These are phyloP conservation scores for Sclerotinia subarctica DNA, from an alignment of 2,329 filamentous ascomycete species.

Conservation along the genomic window DNA sequence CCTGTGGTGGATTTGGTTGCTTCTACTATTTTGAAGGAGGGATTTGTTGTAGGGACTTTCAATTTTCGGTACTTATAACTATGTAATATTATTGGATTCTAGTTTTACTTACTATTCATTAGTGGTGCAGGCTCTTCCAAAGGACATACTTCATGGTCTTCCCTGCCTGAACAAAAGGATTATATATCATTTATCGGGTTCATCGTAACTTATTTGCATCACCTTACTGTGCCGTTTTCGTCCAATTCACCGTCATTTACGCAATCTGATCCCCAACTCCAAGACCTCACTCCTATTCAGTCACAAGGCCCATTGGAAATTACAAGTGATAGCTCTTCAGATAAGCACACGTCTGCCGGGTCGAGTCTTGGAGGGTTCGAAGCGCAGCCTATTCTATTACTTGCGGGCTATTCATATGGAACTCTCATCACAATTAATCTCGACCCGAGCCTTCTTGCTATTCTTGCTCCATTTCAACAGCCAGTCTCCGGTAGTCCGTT, in stretches of 20 bases:
- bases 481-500: conserved; percentile 56
- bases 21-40: conserved; percentile 56
- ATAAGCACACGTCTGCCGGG: neutral
- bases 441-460: conserved; percentile 48
- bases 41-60: conserved; percentile 80
- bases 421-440: conserved; percentile 75
- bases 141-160: conserved; percentile 84
- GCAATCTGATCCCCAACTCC: conserved; percentile 26
- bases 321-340: conserved; percentile 11
- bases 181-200: conserved; percentile 83
- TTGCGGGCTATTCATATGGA: conserved; percentile 89
- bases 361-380: neutral
- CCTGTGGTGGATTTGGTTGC: conserved; percentile 67
- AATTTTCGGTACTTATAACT: conserved; percentile 70
- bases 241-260: conserved; percentile 21
- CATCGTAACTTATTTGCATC: conserved; percentile 68
- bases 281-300: conserved; percentile 31
- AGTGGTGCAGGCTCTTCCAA: conserved; percentile 75
- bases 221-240: conserved; percentile 32
- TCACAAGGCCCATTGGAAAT: conserved; percentile 29
- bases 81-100: neutral
- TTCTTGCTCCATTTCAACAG: conserved; percentile 53
- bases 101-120: conserved; percentile 22
- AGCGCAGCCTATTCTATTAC: conserved; percentile 46
- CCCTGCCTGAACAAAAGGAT: conserved; percentile 74